These are phyloP conservation scores for Saccharomycopsis microspora DNA, from an alignment of 805 yeast genomes.

Conservation along the genomic window DNA sequence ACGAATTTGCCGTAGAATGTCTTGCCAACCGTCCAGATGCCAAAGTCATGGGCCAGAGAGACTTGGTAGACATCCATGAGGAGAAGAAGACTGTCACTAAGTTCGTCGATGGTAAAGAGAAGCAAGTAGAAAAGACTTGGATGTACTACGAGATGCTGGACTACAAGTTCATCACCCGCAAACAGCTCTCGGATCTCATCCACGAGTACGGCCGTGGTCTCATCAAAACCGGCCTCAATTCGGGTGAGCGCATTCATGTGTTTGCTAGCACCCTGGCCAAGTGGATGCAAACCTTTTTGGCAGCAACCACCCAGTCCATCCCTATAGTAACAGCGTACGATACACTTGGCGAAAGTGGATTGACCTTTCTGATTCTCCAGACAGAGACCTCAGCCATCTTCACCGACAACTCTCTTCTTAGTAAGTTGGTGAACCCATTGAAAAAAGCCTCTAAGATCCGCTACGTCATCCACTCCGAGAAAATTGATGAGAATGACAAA, in stretches of 20 bases:
- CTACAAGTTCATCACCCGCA: constrained; percentile 56
- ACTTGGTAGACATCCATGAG: constrained; percentile 56
- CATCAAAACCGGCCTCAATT: constrained; percentile 56
- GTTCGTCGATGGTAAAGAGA: constrained; percentile 64
- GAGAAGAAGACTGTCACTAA: constrained; percentile 70
- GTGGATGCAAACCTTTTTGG: constrained; percentile 86
- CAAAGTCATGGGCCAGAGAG: constrained; percentile 69
- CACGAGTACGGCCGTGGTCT: constrained; percentile 65
- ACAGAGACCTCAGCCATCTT: constrained; percentile 72
- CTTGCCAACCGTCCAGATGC: constrained; percentile 42
- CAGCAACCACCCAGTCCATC: constrained; percentile 65
- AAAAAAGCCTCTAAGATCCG: constrained; percentile 48
- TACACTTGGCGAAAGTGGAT: constrained; percentile 81
- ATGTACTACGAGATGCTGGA: constrained; percentile 66
- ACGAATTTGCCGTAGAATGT: constrained; percentile 56
- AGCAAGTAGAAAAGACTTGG: constrained; percentile 78
- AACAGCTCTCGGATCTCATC: constrained; percentile 39
- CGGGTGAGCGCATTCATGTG: constrained; percentile 62
- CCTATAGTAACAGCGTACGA: constrained; percentile 95
- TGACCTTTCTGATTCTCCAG: constrained; percentile 75
- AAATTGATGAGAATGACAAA: constrained; percentile 48
- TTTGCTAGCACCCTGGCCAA: constrained; percentile 80
- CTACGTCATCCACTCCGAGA: constrained; percentile 61
- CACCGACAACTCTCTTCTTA: constrained; percentile 70
- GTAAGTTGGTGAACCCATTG: constrained; percentile 61